Conservation (phyloP, 805 yeast genomes). For the Starmerella roubikii region DNA sequence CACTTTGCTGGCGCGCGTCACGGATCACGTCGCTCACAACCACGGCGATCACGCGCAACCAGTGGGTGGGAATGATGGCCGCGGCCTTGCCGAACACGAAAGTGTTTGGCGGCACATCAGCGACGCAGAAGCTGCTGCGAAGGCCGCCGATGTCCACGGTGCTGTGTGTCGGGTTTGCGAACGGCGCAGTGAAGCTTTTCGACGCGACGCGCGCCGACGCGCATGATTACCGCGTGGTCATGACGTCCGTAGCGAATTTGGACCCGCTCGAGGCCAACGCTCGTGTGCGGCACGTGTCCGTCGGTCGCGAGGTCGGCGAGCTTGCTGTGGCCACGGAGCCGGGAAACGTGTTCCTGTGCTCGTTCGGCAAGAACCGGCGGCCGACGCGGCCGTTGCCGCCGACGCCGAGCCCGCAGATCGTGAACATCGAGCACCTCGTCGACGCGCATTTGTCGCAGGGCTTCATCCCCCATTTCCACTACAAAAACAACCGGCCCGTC, state of each 20-base stretch:
- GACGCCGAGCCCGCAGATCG: constrained; percentile 15
- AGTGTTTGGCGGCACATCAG: constrained; percentile 71
- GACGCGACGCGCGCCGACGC: constrained; percentile 70
- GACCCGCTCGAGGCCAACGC: constrained; percentile 28
- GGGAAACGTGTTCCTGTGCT: constrained; percentile 66
- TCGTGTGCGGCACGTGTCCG: constrained; percentile 46
- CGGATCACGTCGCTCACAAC: constrained; percentile 45
- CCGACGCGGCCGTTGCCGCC: constrained; percentile 11
- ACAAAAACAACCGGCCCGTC: constrained; percentile 36
- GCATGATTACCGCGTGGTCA: constrained; percentile 44
- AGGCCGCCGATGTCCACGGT: constrained; percentile 44
- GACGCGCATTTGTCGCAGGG: constrained; percentile 42
- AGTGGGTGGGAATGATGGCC: constrained; percentile 70
- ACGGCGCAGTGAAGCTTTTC: constrained; percentile 68
- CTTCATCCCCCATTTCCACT: constrained; percentile 41
- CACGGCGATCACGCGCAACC: constrained; percentile 42
- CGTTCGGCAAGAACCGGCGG: constrained; percentile 43
- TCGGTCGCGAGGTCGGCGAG: constrained; percentile 68
- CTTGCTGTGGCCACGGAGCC: constrained; percentile 50
- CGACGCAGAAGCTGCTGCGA: constrained; percentile 35
- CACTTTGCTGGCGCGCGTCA: constrained; percentile 67
- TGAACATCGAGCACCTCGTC: constrained; percentile 41
- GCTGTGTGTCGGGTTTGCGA: constrained; percentile 48
- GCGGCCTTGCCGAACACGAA: constrained; percentile 35
- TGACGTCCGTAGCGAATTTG: constrained; percentile 39